Base-by-base conservation (phyloP, 1,139 yeast species). In the Saccharomycopsis phalli region DNA sequence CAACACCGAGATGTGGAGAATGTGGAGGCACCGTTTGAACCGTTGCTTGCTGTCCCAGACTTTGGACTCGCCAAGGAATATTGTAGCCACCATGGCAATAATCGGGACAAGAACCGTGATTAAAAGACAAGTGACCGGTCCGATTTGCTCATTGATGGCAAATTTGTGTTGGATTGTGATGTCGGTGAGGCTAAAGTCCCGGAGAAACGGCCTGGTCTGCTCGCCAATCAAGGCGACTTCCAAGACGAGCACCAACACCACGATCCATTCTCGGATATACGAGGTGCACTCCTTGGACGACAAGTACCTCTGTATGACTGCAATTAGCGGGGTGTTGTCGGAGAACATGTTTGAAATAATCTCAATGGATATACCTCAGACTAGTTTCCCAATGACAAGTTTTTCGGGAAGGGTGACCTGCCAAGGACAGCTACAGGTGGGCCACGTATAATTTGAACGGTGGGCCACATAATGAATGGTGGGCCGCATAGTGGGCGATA, bases 191-290 rank as follows among this genome's bases (percentile, higher is more conserved):
- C 31, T 23, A 30, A 46, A 46, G 22, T 46, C 42, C 23, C 49
- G 16, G 13, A 31, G 22, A 31, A 46, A 46, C 11, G 49, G 49
- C 17, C 23, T 33, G 4, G 40, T 34, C 8, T 25, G 31, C 27
- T 44, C 49, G 10, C 46, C 49, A 16, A 46, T 34, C 4, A 44
- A 16, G 7, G 29, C 41, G 8, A 45, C 31, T 31, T 39, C 45
- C 4, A 46, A 27, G n/a, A 33, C 17, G 13, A 42, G 22, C 6
- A 26, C 22, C 2, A 44, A 13, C 3, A 19, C 41, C 8, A 46
- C 39, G 8, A 29, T 11, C 49, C 49, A 46, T 21, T 46, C 48
- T 19, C 13, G 28, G 11, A 33, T 11, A 21, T 42, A 45, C 8
- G 28, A 14, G 11, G 20, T 4, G 19, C 36, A 37, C 36, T 38